Conservation (phyloP, 192 early-diverging fungal species). For the Gamsiella multidivaricata region DNA sequence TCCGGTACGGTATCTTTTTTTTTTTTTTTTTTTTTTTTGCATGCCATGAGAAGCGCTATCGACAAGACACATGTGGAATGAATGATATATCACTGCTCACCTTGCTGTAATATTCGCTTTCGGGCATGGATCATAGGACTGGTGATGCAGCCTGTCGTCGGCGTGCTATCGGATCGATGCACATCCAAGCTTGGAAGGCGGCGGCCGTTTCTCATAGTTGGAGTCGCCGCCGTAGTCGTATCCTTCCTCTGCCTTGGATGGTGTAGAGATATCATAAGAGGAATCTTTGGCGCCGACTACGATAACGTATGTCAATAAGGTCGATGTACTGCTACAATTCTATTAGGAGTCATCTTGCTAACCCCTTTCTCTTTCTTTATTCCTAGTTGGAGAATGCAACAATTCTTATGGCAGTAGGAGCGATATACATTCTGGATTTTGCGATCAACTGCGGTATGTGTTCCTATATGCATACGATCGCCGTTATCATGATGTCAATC, state of each 20-base stretch:
- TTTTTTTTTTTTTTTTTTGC: too few species aligned
- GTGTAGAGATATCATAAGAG: conserved; percentile 75
- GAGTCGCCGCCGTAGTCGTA: conserved; percentile 70
- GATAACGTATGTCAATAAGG: conserved; percentile 29
- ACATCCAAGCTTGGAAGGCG: conserved; percentile 79
- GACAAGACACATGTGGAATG: too few species aligned
- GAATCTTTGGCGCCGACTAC: conserved; percentile 41
- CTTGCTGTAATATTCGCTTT: too few species aligned
- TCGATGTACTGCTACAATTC: not conserved
- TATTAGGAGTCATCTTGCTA: not conserved
- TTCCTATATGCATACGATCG: not conserved
- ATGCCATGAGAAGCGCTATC: too few species aligned
- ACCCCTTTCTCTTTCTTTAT: not conserved
- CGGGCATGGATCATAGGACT: conserved; percentile 59
- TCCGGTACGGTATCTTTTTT: conserved; percentile 61
- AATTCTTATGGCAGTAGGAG: conserved; percentile 77
- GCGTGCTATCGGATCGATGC: conserved; percentile 83
- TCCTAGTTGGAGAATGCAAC: conserved; percentile 44
- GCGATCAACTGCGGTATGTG: conserved; percentile 82
- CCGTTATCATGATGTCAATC: not conserved
- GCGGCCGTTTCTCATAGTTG: conserved; percentile 86
- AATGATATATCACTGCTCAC: too few species aligned
- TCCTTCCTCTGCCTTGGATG: conserved; percentile 81
- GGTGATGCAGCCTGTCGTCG: conserved; percentile 85
- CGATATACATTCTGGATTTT: conserved; percentile 94